Evolutionary conservation across 1,139 yeast genomes (phyloP), one percentile per base, ranked within the genome.

Genomic region (Nakaseomyces bracarensis): DNA sequence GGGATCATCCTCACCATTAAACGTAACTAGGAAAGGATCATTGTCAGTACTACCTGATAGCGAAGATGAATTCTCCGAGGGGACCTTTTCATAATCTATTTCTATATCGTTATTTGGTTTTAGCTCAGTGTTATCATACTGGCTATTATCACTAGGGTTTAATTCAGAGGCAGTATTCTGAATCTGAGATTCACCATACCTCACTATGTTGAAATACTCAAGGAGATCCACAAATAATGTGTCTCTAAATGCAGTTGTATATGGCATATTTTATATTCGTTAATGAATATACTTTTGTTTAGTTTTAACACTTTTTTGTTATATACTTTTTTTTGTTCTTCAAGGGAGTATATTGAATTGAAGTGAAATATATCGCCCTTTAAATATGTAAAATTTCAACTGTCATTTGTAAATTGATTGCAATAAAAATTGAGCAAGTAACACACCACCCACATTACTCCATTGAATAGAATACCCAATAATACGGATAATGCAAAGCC

Each of bases 1-100:
- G 0, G 78, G 77, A 51, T 77, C 82, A 44, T 71, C 67, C 2
- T 42, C 29, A 6, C 53, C 54, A 36, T 48, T 43, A 52, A 55
- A 54, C 8, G 41, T 47, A 2, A 55, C 50, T 6, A 48, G 20
- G 25, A 45, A 49, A 5, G 46, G 48, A 35, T 50, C 49, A 10
- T 16, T 18, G 23, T 10, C 2, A 4, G 20, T n/a, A n/a, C 14
- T 13, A 4, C 19, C 11, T n/a, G n/a, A n/a, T n/a, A n/a, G n/a
- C n/a, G n/a, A n/a, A 8, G 26, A 20, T 5, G 25, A 13, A 4
- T 9, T n/a, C 4, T 33, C 26, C 7, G 19, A 20, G 4, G 4
- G 18, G 7, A 8, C 14, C 14, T 20, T 15, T 3, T 33, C 26
- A 8, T n/a, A 20, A 6, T 8, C 22, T 6, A 18, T 16, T 8